Conservation (phyloP, 2,329 filamentous ascomycete species). For the Beauveria medogensis region DNA sequence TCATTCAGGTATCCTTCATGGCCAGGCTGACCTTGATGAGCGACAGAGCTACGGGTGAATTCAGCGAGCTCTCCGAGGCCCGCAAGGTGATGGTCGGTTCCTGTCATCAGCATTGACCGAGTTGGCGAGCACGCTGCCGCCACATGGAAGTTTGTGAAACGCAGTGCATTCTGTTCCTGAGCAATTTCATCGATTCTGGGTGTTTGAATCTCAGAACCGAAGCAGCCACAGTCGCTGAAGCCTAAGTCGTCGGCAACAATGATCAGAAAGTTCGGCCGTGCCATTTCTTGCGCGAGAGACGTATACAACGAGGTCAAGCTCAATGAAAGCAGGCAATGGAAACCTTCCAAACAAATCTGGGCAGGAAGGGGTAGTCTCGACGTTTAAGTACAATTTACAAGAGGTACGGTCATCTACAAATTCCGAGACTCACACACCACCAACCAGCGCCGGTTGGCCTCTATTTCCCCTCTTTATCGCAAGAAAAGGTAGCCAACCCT, state of each 20-base stretch:
- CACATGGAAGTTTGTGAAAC: slow-evolving; percentile 58
- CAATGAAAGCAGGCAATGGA: neutral
- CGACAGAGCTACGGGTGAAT: slow-evolving; percentile 14
- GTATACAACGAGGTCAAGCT: neutral
- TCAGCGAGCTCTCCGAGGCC: slow-evolving; percentile 48
- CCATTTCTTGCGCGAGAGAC: neutral
- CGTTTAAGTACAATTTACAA: neutral
- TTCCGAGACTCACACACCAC: neutral
- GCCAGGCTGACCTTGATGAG: slow-evolving; percentile 16
- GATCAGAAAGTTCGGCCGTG: slow-evolving; percentile 27
- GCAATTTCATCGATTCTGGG: slow-evolving; percentile 27
- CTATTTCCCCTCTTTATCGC: slow-evolving; percentile 2
- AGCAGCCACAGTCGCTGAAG: slow-evolving; percentile 24
- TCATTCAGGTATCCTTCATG: slow-evolving; percentile 27
- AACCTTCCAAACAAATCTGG: no score
- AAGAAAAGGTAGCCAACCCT: neutral
- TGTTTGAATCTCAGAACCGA: slow-evolving; percentile 25
- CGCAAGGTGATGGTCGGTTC: slow-evolving; percentile 42
- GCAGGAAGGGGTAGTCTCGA: neutral
- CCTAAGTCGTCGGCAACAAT: slow-evolving; percentile 28
- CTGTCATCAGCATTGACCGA: slow-evolving; percentile 57
- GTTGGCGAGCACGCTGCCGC: slow-evolving; percentile 58
- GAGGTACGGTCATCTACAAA: neutral
- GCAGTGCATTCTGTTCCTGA: slow-evolving; percentile 35
- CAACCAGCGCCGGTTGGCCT: neutral